A percentile compares a stretch with the other conserved stretches of the same genome.
These are phyloP conservation scores for Polymyxa betae DNA, from an alignment of 208 protist genomes.

Conservation along the genomic window DNA sequence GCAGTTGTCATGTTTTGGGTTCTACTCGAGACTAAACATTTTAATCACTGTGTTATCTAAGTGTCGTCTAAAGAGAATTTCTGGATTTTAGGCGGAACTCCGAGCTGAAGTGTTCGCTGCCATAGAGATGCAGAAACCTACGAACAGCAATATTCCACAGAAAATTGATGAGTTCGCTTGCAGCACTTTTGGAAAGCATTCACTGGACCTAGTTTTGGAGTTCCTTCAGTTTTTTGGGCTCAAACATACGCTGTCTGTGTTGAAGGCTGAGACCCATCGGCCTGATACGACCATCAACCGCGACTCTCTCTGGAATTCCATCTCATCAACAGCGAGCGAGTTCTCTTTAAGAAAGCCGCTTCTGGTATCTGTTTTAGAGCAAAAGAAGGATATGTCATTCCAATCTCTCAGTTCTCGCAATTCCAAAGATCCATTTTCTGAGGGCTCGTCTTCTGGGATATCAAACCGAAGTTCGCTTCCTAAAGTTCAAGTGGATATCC, in stretches of 20 bases:
- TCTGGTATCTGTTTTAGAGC: background rate
- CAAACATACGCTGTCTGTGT: background rate
- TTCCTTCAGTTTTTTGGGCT: background rate
- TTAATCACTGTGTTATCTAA: too few relatives aligned
- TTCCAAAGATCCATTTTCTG: background rate
- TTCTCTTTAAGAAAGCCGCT: background rate
- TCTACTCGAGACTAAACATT: too few relatives aligned
- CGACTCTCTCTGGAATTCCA: background rate
- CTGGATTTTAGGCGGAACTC: background rate
- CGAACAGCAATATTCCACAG: background rate
- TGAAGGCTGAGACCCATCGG: background rate
- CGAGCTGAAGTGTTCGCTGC: background rate
- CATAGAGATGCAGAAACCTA: background rate
- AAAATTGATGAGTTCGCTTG: background rate
- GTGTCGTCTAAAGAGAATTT: too few relatives aligned
- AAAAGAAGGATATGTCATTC: background rate
- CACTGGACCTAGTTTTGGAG: background rate
- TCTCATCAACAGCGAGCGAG: background rate
- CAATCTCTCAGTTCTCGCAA: background rate
- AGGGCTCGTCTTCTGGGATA: too few relatives aligned
- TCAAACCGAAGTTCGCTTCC: too few relatives aligned
- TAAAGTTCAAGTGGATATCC: too few relatives aligned
- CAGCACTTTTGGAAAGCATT: background rate
- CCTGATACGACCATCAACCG: background rate
- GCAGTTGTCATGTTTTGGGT: too few relatives aligned